Conservation (phyloP, 768 basidiomycete species). For the Leucosporidium scottii region DNA sequence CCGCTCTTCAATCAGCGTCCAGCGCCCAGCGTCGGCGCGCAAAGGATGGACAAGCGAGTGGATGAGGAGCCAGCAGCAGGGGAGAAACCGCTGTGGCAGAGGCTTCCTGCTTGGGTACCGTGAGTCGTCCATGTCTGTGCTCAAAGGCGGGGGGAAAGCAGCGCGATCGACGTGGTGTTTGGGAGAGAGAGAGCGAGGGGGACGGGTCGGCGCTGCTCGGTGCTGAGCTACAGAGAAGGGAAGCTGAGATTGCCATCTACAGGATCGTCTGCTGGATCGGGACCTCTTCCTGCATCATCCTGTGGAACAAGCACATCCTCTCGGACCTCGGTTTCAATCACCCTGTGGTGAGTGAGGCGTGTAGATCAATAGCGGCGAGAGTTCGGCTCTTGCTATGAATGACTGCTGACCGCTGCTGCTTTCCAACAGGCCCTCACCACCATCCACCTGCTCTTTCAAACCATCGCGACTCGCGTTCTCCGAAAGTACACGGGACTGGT, state of each 20-base stretch:
- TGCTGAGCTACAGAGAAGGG: background rate
- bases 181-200: background rate
- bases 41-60: constrained; percentile 5
- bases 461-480: constrained; percentile 68
- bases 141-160: background rate
- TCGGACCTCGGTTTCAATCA: constrained; percentile 70
- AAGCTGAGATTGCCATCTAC: background rate
- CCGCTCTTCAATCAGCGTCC: constrained; percentile 22
- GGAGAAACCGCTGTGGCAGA: constrained; percentile 19
- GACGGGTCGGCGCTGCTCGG: too few species aligned
- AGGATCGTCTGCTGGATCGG: constrained; percentile 83
- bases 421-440: constrained; percentile 50
- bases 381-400: background rate
- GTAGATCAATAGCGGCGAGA: background rate
- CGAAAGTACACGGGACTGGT: constrained; percentile 60
- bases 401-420: background rate
- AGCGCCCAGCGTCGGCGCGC: background rate
- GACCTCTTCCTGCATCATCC: constrained; percentile 81
- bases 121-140: background rate
- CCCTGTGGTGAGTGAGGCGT: constrained; percentile 73
- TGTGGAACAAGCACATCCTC: constrained; percentile 42
- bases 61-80: background rate
- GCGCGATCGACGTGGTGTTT: background rate
- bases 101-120: constrained; percentile 24
- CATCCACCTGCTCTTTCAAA: constrained; percentile 32